phyloP scores from a whole-genome alignment of 495 filamentous ascomycete genomes.

The Hypoxylon fuscum region DNA sequence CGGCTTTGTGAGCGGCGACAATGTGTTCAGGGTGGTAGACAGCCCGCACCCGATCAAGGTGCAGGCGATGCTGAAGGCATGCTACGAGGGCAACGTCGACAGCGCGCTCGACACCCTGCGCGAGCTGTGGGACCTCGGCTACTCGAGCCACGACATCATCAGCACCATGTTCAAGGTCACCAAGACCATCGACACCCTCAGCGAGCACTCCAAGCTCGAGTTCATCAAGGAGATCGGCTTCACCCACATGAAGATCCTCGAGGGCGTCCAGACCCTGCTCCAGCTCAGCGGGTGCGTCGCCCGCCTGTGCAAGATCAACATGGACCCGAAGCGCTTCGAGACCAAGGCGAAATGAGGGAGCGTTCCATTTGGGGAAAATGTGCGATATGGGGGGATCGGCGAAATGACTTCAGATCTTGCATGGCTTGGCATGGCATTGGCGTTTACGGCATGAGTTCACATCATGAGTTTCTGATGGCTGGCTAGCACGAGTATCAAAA shows the following conservation, averaged over 20 bases:
- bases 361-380: constrained; percentile 14
- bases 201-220: constrained; percentile 92
- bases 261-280: constrained; percentile 93
- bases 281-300: constrained; percentile 93
- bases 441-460: constrained; percentile 27
- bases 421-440: constrained; percentile 40
- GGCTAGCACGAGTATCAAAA: constrained; percentile 10
- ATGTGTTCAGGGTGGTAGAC: constrained; percentile 98
- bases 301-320: constrained; percentile 90
- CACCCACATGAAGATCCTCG: constrained; percentile 97
- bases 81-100: constrained; percentile 90
- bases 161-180: constrained; percentile 99
- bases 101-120: constrained; percentile 84
- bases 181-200: constrained; percentile 88
- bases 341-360: constrained; percentile 50
- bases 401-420: constrained; percentile 34
- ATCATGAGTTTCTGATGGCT: constrained; percentile 13
- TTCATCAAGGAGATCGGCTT: constrained; percentile 99
- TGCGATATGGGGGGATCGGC: constrained; percentile 8
- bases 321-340: constrained; percentile 89
- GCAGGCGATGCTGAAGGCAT: constrained; percentile 97
- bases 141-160: constrained; percentile 96
- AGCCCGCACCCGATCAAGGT: constrained; percentile 97
- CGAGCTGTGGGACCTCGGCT: constrained; percentile 93
- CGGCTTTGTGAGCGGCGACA: constrained; percentile 95